These are phyloP conservation scores for Mycena olivaceomarginata DNA, from an alignment of 768 basidiomycete species.

Conservation along the genomic window DNA sequence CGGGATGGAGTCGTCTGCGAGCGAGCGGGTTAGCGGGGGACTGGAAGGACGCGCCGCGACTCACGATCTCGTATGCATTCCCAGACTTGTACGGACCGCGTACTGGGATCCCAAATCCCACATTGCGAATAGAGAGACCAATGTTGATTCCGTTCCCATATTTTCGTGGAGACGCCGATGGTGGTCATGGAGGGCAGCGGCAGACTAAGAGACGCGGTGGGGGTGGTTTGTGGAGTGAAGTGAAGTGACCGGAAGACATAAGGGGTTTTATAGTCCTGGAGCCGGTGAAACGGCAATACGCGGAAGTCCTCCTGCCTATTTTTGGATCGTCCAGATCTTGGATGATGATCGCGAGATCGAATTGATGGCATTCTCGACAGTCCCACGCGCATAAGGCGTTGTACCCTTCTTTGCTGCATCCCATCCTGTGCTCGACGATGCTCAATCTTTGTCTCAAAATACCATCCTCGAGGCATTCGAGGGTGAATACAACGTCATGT, in stretches of 20 bases:
- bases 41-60: conserved; percentile 51
- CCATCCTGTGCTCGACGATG: conserved; percentile 18
- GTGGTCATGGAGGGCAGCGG: conserved; percentile 11
- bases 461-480: conserved; percentile 25
- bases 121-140: conserved; percentile 83
- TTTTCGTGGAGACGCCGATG: conserved; percentile 40
- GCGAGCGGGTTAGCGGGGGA: conserved; percentile 20
- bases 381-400: background rate
- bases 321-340: conserved; percentile 21
- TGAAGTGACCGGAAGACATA: conserved; percentile 6
- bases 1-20: conserved; percentile 75
- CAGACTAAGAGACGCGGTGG: background rate
- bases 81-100: conserved; percentile 84
- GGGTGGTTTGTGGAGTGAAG: background rate
- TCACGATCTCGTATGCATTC: conserved; percentile 83
- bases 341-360: background rate
- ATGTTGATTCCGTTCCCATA: conserved; percentile 52
- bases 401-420: background rate
- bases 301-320: background rate
- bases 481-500: conserved; percentile 4
- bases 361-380: background rate
- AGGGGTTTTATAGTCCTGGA: conserved; percentile 9
- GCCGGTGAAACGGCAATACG: conserved; percentile 20
- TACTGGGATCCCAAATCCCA: conserved; percentile 81
- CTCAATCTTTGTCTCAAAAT: conserved; percentile 30